These are phyloP conservation scores for Exophiala xenobiotica DNA, from an alignment of 2,329 filamentous ascomycete species.

Conservation along the genomic window DNA sequence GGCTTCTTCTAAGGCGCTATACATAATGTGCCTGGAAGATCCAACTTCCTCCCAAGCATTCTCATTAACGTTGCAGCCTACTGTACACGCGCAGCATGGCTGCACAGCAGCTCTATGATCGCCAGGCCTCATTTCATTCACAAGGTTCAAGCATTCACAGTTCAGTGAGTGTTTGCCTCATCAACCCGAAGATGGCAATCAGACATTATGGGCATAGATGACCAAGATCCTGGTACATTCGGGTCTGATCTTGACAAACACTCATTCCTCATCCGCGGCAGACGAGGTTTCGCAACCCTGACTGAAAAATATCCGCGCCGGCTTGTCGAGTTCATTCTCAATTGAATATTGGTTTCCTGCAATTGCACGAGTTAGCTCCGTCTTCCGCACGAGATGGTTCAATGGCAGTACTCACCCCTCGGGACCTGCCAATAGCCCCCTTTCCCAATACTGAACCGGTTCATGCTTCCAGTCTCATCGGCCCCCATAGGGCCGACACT, in stretches of 20 bases:
- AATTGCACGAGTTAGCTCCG: slow-evolving; percentile 6
- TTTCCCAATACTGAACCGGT: slow-evolving; percentile 75
- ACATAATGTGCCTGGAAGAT: too few species aligned
- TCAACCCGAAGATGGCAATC: background rate
- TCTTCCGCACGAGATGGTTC: slow-evolving; percentile 8
- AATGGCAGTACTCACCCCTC: slow-evolving; percentile 66
- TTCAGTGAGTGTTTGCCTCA: background rate
- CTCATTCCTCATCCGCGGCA: slow-evolving; percentile 1
- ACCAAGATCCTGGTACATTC: too few species aligned
- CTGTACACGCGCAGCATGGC: too few species aligned
- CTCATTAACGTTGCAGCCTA: too few species aligned
- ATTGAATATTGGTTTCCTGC: slow-evolving; percentile 93
- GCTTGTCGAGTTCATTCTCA: slow-evolving; percentile 64
- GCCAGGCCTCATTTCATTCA: too few species aligned
- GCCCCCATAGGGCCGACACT: slow-evolving; percentile 63
- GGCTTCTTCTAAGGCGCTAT: too few species aligned
- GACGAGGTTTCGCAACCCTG: slow-evolving; percentile 66
- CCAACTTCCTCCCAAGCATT: too few species aligned
- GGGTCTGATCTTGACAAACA: too few species aligned
- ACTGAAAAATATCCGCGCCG: slow-evolving; percentile 84
- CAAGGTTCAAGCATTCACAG: too few species aligned
- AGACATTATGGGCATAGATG: too few species aligned
- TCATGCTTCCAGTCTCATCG: slow-evolving; percentile 40
- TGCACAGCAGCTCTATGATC: too few species aligned
- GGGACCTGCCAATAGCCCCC: slow-evolving; percentile 94